Evolutionary conservation across 352 stramenopile species (phyloP), one percentile per base, ranked within the genome.

Genomic region (Phytopythium helicoides): DNA sequence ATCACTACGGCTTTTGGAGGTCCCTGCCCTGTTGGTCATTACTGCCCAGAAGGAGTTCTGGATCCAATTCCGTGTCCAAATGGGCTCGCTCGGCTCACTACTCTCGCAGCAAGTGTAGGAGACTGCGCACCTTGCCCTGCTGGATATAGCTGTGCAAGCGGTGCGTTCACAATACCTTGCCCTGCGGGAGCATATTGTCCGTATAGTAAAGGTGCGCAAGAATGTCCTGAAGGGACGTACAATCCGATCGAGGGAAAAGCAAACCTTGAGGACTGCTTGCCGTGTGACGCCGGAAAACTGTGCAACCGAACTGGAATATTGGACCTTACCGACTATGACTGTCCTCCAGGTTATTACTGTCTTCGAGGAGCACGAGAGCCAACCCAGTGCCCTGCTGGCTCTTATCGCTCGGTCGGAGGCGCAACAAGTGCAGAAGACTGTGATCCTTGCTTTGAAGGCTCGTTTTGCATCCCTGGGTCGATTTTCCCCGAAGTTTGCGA

Each of bases 81-180:
- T 22, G 75, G 69, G 6, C 77, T 72, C 3, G 82, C 83, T 35
- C 63, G 76, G 0, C 44, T 90, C 1, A 63, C 85, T 39, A 77
- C 62, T 0, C 62, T 80, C n/a, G 79, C 70, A 0, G 61, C 70
- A 26, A 74, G 66, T 15, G 26, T 83, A 15, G 70, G 73, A n/a
- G 80, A 92, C 47, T 92, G 84, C 35, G 80, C 70, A 0, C 64
- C 64, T 7, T 98, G 92, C 60, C 76, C 84, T n/a, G 76, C 80
- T 14, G 92, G 92, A 6, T 94, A 84, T 60, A 96, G 76, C 37
- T 98, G 93, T 41, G 64, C 80, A 5, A 72, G 84, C 19, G 86
- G 87, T 7, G 82, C 78, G 2, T 62, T 64, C 11, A 92, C 77
- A 1, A 62, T 86, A 11, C 47, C 57, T 1, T 97, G 88, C 53